Percentiles rank a stretch among this genome's conserved stretches.
phyloP scores from a whole-genome alignment of 2,329 filamentous ascomycete species.

The Trichoderma atroviride region DNA sequence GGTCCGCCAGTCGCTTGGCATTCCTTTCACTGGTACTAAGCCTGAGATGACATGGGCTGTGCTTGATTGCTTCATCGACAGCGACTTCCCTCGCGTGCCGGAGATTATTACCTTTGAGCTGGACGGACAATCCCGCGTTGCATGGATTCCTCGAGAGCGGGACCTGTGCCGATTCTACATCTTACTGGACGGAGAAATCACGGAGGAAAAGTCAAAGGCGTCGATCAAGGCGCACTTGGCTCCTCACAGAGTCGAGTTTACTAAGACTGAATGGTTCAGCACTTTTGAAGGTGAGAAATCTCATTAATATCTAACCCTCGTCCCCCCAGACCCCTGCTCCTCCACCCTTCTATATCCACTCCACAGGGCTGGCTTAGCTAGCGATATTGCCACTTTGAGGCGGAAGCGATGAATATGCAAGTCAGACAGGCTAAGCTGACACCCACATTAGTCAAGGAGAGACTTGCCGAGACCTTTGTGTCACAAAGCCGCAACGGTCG shows the following conservation, averaged over 20 bases:
- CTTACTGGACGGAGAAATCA: conserved; percentile 50
- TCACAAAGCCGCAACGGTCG: too few species aligned
- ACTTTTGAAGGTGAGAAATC: conserved; percentile 47
- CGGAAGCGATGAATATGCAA: too few species aligned
- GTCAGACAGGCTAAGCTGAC: too few species aligned
- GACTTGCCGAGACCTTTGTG: conserved; percentile 49
- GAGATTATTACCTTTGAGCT: conserved; percentile 54
- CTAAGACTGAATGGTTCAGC: conserved; percentile 52
- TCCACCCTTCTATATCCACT: too few species aligned
- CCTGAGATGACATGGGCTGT: conserved; percentile 55
- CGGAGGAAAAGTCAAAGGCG: conserved; percentile 42
- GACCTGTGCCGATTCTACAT: conserved; percentile 52
- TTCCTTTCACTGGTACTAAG: conserved; percentile 49
- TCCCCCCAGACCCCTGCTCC: too few species aligned
- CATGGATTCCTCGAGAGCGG: conserved; percentile 53
- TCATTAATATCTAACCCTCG: background rate
- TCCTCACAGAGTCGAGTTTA: conserved; percentile 48
- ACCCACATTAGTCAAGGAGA: conserved; percentile 43
- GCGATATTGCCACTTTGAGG: too few species aligned
- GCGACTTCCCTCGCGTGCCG: conserved; percentile 48
- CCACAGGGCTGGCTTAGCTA: too few species aligned
- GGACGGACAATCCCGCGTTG: conserved; percentile 49
- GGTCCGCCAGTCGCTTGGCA: conserved; percentile 46
- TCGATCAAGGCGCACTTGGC: conserved; percentile 50
- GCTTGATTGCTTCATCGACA: conserved; percentile 53